Percentiles rank a stretch among this genome's conserved stretches.
Conservation (phyloP, 2,329 filamentous ascomycete genomes). For the Aspergillus brasiliensis region DNA sequence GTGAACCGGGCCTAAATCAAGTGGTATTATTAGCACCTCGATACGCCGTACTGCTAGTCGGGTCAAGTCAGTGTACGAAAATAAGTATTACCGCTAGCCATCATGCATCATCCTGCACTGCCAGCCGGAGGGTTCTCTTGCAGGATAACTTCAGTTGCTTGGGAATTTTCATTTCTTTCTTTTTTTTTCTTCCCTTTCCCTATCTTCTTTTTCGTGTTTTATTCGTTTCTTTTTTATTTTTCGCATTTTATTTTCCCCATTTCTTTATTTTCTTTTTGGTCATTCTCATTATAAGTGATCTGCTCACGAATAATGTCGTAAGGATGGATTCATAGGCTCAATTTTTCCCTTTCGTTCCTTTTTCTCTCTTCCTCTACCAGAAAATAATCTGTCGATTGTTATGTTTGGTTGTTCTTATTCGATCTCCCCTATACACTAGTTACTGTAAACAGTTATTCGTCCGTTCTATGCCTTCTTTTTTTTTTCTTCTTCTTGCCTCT, state of each 20-base stretch:
- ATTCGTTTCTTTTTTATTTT: slow-evolving; percentile 9
- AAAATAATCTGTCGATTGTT: neutral
- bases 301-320: no score
- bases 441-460: neutral
- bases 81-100: slow-evolving; percentile 12
- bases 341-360: slow-evolving; percentile 12
- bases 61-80: neutral
- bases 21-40: slow-evolving; percentile 16
- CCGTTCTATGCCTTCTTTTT: neutral
- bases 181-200: neutral
- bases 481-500: no score
- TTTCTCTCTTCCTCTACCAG: slow-evolving; percentile 7
- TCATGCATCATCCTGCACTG: slow-evolving; percentile 14
- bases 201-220: slow-evolving; percentile 3
- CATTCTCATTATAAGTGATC: neutral
- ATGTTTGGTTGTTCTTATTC: neutral
- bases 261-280: slow-evolving; percentile 2
- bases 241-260: slow-evolving; percentile 9
- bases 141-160: neutral
- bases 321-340: no score
- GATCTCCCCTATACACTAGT: no score
- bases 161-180: neutral
- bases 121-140: neutral
- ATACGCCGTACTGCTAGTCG: slow-evolving; percentile 1
- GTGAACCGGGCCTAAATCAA: slow-evolving; percentile 14